These are phyloP conservation scores for Sarcomyxa edulis DNA, from an alignment of 768 basidiomycete genomes.

Conservation along the genomic window DNA sequence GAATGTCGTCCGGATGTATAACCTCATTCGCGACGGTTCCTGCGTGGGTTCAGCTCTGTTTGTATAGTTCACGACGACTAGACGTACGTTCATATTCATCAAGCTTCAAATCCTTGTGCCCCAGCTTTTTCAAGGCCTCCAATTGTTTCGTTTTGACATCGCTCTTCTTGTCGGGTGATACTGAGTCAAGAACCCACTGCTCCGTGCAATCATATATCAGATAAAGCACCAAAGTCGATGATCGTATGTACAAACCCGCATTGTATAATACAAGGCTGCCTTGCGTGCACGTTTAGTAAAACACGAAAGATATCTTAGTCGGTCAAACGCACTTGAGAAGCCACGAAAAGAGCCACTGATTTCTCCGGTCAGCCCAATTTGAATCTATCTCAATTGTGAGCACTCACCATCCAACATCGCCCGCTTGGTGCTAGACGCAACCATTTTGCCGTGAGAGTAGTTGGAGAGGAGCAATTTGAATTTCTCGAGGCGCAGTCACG, in stretches of 20 bases:
- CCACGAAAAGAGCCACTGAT: conserved; percentile 45
- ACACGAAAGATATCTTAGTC: conserved; percentile 4
- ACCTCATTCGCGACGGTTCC: conserved; percentile 89
- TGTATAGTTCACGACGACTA: background rate
- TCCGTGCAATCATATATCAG: background rate
- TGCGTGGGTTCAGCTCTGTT: conserved; percentile 18
- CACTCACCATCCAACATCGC: conserved; percentile 40
- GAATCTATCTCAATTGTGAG: background rate
- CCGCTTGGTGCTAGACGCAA: conserved; percentile 33
- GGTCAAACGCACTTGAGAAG: conserved; percentile 40
- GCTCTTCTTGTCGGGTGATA: conserved; percentile 49
- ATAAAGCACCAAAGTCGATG: background rate
- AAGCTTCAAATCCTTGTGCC: conserved; percentile 69
- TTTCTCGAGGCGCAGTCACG: no score
- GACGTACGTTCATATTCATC: conserved; percentile 86
- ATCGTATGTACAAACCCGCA: conserved; percentile 52
- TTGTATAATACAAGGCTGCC: conserved; percentile 76
- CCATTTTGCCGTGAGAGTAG: conserved; percentile 18
- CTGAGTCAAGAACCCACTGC: conserved; percentile 64
- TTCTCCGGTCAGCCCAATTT: conserved; percentile 3
- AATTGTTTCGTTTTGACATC: conserved; percentile 64
- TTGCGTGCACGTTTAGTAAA: conserved; percentile 30
- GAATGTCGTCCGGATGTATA: conserved; percentile 88
- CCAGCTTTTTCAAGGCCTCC: conserved; percentile 65
- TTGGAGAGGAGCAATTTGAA: no score